Evolutionary conservation across 208 protist genomes (phyloP).

Genomic region (Crithidia sp.): DNA sequence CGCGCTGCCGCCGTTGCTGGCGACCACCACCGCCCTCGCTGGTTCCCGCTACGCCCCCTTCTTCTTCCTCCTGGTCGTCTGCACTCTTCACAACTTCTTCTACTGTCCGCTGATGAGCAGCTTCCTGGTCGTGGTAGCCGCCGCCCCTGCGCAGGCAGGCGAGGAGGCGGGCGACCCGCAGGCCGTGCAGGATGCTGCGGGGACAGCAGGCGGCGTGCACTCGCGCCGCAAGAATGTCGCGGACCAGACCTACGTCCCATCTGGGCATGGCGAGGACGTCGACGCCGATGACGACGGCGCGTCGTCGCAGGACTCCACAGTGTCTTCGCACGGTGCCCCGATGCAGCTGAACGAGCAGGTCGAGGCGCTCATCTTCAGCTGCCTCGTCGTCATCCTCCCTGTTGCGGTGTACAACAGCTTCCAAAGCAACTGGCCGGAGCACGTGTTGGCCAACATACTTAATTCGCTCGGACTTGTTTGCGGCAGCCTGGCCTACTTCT

Average conservation of each 20-base stretch:
- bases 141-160: background rate
- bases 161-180: conserved; percentile 9
- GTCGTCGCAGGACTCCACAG: conserved; percentile 15
- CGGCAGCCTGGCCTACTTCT: conserved; percentile 67
- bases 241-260: background rate
- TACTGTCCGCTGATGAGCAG: conserved; percentile 81
- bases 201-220: conserved; percentile 4
- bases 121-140: conserved; percentile 47
- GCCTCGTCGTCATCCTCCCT: conserved; percentile 68
- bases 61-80: conserved; percentile 66
- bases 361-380: conserved; percentile 75
- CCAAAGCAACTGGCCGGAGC: conserved; percentile 71
- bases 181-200: conserved; percentile 3
- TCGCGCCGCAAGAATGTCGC: conserved; percentile 5
- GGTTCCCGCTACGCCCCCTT: conserved; percentile 75
- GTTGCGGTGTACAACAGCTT: conserved; percentile 66
- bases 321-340: conserved; percentile 19
- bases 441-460: conserved; percentile 55
- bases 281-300: conserved; percentile 19
- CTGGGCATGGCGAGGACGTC: background rate
- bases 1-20: conserved; percentile 68
- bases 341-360: conserved; percentile 64
- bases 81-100: conserved; percentile 69
- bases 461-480: conserved; percentile 74
- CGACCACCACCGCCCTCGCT: conserved; percentile 63